phyloP scores from a whole-genome alignment of 2,329 filamentous ascomycete species.

The Fusarium sp. region DNA sequence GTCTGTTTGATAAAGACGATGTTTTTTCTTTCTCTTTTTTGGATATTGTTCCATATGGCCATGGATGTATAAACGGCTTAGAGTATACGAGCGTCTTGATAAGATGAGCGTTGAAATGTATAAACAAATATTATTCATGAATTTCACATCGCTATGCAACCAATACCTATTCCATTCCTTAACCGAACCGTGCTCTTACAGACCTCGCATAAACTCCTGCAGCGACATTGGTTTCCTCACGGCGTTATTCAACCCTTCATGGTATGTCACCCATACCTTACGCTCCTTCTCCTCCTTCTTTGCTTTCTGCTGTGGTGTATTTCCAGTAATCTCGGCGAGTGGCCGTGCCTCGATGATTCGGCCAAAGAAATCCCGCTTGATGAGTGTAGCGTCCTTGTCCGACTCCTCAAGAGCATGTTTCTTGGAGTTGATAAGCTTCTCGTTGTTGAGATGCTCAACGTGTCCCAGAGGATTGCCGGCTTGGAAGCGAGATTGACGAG shows the following conservation, averaged over 20 bases:
- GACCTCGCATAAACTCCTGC: slow-evolving; percentile 79
- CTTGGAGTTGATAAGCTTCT: slow-evolving; percentile 53
- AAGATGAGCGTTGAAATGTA: slow-evolving; percentile 21
- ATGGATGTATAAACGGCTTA: slow-evolving; percentile 40
- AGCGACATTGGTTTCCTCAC: slow-evolving; percentile 89
- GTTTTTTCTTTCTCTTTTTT: slow-evolving; percentile 13
- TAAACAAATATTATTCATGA: slow-evolving; percentile 13
- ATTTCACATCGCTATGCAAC: slow-evolving; percentile 32
- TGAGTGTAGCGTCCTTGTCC: slow-evolving; percentile 54
- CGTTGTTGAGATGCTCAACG: slow-evolving; percentile 54
- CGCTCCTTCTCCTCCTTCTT: slow-evolving; percentile 61
- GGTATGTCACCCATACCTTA: slow-evolving; percentile 87
- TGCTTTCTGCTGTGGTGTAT: slow-evolving; percentile 52
- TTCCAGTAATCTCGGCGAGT: slow-evolving; percentile 60
- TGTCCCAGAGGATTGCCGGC: slow-evolving; percentile 59
- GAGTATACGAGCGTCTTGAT: slow-evolving; percentile 34
- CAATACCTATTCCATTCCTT: slow-evolving; percentile 4
- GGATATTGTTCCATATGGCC: background rate
- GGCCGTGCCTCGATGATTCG: slow-evolving; percentile 70
- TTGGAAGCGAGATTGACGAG: slow-evolving; percentile 75
- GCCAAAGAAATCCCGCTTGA: slow-evolving; percentile 90
- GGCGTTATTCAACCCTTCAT: slow-evolving; percentile 93
- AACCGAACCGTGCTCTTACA: slow-evolving; percentile 58
- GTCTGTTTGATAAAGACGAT: background rate
- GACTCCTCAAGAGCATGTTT: slow-evolving; percentile 53